Base-by-base conservation (phyloP, 192 early-diverging fungal species). In the Coemansia sp. region DNA sequence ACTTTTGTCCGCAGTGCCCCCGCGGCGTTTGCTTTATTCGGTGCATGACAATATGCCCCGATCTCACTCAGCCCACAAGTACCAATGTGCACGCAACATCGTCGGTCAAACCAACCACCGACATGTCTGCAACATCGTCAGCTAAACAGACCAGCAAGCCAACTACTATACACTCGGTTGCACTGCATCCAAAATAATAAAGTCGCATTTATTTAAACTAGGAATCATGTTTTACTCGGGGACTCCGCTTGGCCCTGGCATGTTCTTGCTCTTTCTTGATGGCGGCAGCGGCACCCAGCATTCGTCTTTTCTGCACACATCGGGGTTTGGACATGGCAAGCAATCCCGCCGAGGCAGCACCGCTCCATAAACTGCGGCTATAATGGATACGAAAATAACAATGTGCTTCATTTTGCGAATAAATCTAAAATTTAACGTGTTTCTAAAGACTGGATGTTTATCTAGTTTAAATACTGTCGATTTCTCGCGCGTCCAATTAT, bases 261-360 rank as follows among this genome's bases (percentile, higher is more conserved):
- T 37, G 49, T 54, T 25, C 11, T 56, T 50, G 14, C 57, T 58
- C 14, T 68, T 67, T 52, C 66, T 68, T 10, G 64, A 54, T 3
- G 75, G 75, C 6, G 76, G 76, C 1, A 78, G 56, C 5, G 70
- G 70, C 0, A 78, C 76, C 66, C 76, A 78, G 63, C 76, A 78
- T 5, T 78, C 76, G 57, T 78, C 69, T 39, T 69, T 69, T 58
- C 59, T 67, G 60, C 63, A 68, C 5, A 72, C 32, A 15, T 64
- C 60, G 10, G 76, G 67, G 22, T 58, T 69, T n/a, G 76, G 69
- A 15, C 76, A 78, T 6, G 76, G 76, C 14, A 72, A 62, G 29
- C 76, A 78, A 1, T 78, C 76, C 21, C 62, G 61, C 17, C 39
- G 62, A 12, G 19, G 58, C 11, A 72, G 21, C 15, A 62, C 63